Base-by-base conservation (phyloP, 768 basidiomycete species). In the Amanita rubescens region DNA sequence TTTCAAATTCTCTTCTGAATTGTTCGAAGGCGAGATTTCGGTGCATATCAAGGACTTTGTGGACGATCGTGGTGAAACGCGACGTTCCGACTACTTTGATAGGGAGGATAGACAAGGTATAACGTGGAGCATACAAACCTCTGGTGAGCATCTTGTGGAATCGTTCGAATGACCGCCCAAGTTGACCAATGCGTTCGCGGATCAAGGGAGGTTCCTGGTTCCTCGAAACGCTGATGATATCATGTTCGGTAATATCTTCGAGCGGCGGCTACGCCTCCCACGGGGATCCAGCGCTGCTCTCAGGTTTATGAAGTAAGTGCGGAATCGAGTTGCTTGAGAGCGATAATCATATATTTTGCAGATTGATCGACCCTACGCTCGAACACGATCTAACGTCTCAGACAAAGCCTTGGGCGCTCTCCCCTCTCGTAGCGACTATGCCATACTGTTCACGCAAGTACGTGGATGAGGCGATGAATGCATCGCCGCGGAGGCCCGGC, bases 51-150 rank as follows among this genome's bases (percentile, higher is more conserved):
- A 93, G 63, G 87, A 81, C 14, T 83, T 90, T 62, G 72, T 75
- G 15, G 80, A 82, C 54, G 74, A 77, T 15, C 64, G 72, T 4
- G 80, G 78, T 5, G 62, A 60, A 6, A 70, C 71, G 1, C 67
- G 75, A 41, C 71, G 79, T 17, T 80, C 77, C 41, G 82, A 83
- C 38, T 95, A 95, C 66, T 95, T 95, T 61, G 72, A 75, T 15
- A 71, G 80, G 41, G 73, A 75, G n/a, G 84, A 89, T 53, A 76
- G 87, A 54, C 78, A 77, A 52, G 84, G 83, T 8, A 76, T 89
- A 44, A 94, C 92, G 15, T 96, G 93, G 90, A 92, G 89, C 65
- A 90, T 96, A 42, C 90, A 93, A 60, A 82, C 92, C 24, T 86
- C 84, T 78, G 93, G 93, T 87, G 51, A 47, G 77, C 60, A 32